These are phyloP conservation scores for Euryodendron excelsum DNA, from an alignment of 148 eudicot species.

Conservation along the genomic window DNA sequence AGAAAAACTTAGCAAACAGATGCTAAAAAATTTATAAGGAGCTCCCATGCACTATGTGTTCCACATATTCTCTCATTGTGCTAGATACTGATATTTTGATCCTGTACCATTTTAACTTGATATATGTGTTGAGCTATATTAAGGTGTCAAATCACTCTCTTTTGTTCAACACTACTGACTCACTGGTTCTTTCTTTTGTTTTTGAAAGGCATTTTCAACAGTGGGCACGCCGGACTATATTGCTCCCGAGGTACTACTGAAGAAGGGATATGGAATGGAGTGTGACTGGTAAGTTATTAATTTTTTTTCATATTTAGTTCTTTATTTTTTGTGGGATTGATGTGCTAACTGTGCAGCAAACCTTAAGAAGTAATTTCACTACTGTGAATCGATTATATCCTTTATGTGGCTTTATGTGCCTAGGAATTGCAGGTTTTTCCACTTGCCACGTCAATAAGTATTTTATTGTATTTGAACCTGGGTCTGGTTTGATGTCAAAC, in stretches of 20 bases:
- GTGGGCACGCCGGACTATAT: conserved; percentile 99
- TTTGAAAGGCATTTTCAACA: conserved; percentile 88
- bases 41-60: too few relatives aligned
- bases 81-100: too few relatives aligned
- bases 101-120: too few relatives aligned
- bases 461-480: too few relatives aligned
- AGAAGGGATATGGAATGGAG: conserved; percentile 96
- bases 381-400: neutral
- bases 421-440: neutral
- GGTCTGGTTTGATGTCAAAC: too few relatives aligned
- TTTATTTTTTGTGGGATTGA: neutral
- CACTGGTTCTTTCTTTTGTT: conserved; percentile 24
- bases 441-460: too few relatives aligned
- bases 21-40: too few relatives aligned
- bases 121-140: too few relatives aligned
- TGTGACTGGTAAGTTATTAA: conserved; percentile 83
- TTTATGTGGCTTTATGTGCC: neutral
- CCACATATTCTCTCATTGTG: too few relatives aligned
- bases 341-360: neutral
- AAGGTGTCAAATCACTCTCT: neutral
- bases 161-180: neutral
- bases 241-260: conserved; percentile 92
- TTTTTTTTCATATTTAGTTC: neutral
- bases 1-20: too few relatives aligned
- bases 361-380: neutral